Base-by-base conservation (phyloP, 148 eudicot genomes). In the Spergularia marina region DNA sequence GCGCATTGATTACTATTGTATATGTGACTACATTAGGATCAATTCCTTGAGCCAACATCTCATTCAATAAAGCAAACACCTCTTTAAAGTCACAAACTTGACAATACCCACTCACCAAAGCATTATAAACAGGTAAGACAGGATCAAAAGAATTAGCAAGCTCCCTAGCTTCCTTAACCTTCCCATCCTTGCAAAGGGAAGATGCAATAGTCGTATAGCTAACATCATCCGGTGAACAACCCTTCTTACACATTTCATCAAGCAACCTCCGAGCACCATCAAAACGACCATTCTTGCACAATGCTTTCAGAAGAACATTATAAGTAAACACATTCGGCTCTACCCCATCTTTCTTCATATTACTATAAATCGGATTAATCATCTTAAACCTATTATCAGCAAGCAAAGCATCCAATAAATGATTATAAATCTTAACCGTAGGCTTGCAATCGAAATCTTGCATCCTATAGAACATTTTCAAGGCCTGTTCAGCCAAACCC, bases 291-390 rank as follows among this genome's bases (percentile, higher is more conserved):
- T 88, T 91, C 81, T 88, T 91, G 71, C 98, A 91, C 80, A 93
- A 84, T 0, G 96, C 96, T 77, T 93, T 93, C 92, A 93, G 78
- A 53, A 93, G 87, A 69, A 91, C 85, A 76, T 93, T 93, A 77
- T 93, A 93, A 4, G 98, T 93, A 78, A 83, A 93, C 82, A 89
- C 89, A 77, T 89, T 91, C 10, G 98, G 93, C 77, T 87, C 93
- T 17, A 93, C 66, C 72, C 93, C 93, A 73, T 91, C 96, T 75
- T 85, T 87, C 87, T 88, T 89, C 98, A 93, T 93, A 54, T 91
- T 85, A 73, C 83, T 53, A 81, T 89, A 93, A 23, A 91, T 49
- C 9, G 90, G 88, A 77, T 84, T 89, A 39, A 91, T 88, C 89
- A 87, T 84, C 68, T 83, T 82, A 85, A 91, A 93, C 86, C 78